Percentiles rank a stretch among this genome's conserved stretches.
These are phyloP conservation scores for Globisporangium iwayamae DNA, from an alignment of 352 stramenopile genomes.

Conservation along the genomic window DNA sequence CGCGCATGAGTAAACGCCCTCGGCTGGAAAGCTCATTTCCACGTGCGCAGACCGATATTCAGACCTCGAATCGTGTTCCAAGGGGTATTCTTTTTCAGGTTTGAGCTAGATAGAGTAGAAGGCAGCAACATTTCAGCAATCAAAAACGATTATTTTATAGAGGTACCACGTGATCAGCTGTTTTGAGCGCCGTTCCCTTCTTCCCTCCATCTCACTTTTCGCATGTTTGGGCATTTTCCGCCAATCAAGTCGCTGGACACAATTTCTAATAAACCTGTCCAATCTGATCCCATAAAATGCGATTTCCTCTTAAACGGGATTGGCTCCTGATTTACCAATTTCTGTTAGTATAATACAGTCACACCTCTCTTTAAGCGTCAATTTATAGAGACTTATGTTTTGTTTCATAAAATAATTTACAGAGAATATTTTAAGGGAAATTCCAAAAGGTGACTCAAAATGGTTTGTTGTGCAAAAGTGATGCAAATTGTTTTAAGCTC, in stretches of 20 bases:
- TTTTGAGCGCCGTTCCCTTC: slow-evolving; percentile 1
- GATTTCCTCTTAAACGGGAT: too few species aligned
- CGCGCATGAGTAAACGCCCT: slow-evolving; percentile 5
- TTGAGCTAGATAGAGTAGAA: neutral
- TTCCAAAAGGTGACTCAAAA: too few species aligned
- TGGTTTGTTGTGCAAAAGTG: too few species aligned
- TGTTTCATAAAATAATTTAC: too few species aligned
- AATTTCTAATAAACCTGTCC: too few species aligned
- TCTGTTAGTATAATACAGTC: too few species aligned
- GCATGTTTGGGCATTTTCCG: neutral
- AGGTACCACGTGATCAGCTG: slow-evolving; percentile 6
- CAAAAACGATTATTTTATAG: neutral
- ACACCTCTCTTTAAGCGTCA: too few species aligned
- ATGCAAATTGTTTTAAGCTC: too few species aligned
- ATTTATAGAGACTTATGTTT: too few species aligned
- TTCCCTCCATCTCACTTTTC: slow-evolving; percentile 12
- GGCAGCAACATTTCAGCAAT: neutral
- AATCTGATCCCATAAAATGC: too few species aligned
- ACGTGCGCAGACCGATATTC: neutral
- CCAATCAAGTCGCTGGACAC: neutral
- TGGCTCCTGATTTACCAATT: too few species aligned
- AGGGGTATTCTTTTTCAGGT: neutral
- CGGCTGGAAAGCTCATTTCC: slow-evolving; percentile 9
- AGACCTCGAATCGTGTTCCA: neutral
- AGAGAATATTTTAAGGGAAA: too few species aligned